These are phyloP conservation scores for Hirschioporus abietinus DNA, from an alignment of 768 basidiomycete genomes.

Conservation along the genomic window DNA sequence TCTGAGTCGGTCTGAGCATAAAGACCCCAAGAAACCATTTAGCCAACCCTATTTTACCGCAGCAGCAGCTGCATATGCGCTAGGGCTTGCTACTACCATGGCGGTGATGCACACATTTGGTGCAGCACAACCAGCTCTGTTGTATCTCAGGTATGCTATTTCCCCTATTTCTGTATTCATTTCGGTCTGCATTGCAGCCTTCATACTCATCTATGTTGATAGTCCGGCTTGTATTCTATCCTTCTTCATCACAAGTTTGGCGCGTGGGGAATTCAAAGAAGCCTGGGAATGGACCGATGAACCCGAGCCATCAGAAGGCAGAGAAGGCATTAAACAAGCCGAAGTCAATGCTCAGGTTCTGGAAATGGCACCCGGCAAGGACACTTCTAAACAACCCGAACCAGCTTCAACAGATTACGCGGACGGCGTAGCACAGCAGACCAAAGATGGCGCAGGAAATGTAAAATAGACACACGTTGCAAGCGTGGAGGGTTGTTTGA, in stretches of 20 bases:
- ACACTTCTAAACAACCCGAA: background rate
- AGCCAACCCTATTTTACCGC: constrained; percentile 73
- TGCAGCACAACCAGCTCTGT: constrained; percentile 82
- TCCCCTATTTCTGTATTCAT: constrained; percentile 6
- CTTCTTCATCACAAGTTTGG: constrained; percentile 51
- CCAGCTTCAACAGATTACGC: constrained; percentile 5
- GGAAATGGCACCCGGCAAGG: constrained; percentile 5
- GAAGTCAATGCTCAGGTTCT: constrained; percentile 1
- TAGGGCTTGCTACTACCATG: constrained; percentile 75
- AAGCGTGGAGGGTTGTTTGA: background rate
- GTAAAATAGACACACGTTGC: background rate
- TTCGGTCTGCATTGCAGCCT: background rate
- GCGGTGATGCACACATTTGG: constrained; percentile 74
- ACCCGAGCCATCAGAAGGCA: constrained; percentile 18
- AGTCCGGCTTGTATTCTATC: constrained; percentile 77
- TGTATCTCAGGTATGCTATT: constrained; percentile 82
- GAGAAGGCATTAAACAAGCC: constrained; percentile 11
- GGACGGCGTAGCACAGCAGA: constrained; percentile 9
- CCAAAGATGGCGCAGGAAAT: constrained; percentile 14
- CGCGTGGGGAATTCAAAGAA: constrained; percentile 63
- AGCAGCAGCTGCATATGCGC: constrained; percentile 62
- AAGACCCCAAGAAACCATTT: constrained; percentile 33
- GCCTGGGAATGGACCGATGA: constrained; percentile 73
- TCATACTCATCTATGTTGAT: constrained; percentile 6
- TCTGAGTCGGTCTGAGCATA: constrained; percentile 37